These are phyloP conservation scores for Plantago coronopus DNA, from an alignment of 305 asterid species.

Conservation along the genomic window DNA sequence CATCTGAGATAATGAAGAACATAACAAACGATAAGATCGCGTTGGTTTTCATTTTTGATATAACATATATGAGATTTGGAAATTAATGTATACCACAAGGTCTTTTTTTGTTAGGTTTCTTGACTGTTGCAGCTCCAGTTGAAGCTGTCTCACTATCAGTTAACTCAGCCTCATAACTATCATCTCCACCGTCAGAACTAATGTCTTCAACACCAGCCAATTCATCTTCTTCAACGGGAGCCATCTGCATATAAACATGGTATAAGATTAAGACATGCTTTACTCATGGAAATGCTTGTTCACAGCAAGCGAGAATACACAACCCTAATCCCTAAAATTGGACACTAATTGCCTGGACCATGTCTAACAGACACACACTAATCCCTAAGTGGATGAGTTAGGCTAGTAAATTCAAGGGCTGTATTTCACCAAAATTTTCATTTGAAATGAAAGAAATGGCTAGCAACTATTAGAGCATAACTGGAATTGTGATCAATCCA, in stretches of 20 bases:
- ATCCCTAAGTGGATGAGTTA: background rate
- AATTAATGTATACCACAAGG: slow-evolving; percentile 62
- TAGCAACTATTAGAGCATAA: no score
- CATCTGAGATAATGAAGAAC: slow-evolving; percentile 40
- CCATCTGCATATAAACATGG: slow-evolving; percentile 61
- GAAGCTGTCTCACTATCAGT: slow-evolving; percentile 79
- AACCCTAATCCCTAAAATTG: background rate
- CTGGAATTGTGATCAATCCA: no score
- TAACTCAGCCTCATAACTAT: slow-evolving; percentile 84
- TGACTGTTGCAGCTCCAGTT: slow-evolving; percentile 53
- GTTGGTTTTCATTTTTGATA: slow-evolving; percentile 12
- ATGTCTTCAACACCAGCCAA: slow-evolving; percentile 97
- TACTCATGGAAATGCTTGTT: background rate
- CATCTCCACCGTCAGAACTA: slow-evolving; percentile 73
- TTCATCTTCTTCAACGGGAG: slow-evolving; percentile 90
- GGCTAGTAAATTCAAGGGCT: background rate
- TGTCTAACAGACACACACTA: background rate
- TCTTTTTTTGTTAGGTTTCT: slow-evolving; percentile 62
- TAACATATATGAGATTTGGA: slow-evolving; percentile 18
- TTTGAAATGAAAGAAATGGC: background rate
- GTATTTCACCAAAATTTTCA: background rate
- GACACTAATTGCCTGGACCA: background rate
- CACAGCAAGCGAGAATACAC: background rate
- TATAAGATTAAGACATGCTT: background rate
- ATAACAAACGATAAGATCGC: slow-evolving; percentile 19